A percentile compares a stretch with the other conserved stretches of the same genome.
Evolutionary conservation across 2,329 filamentous ascomycete species (phyloP).

Genomic region (Botrytis galanthina): DNA sequence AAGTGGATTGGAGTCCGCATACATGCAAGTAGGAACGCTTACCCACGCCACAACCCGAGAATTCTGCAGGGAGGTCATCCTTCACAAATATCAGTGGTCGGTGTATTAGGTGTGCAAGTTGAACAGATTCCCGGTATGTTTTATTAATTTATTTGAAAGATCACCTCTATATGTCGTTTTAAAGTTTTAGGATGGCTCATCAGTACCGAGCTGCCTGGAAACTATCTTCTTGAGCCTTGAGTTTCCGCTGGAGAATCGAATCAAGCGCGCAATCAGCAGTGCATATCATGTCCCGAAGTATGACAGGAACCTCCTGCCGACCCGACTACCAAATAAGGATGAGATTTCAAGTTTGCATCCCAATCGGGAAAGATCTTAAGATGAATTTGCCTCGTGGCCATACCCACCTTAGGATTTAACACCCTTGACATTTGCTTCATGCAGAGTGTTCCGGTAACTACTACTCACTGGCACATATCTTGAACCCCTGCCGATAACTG

Average conservation of each 20-base stretch:
- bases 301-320: constrained; percentile 16
- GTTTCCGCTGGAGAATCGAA: constrained; percentile 5
- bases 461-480: constrained; percentile 6
- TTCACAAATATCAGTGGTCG: constrained; percentile 22
- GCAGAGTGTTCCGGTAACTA: constrained; percentile 13
- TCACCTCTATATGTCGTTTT: constrained; percentile 24
- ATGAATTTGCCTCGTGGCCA: constrained; percentile 19
- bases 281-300: constrained; percentile 34
- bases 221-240: background rate
- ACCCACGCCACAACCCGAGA: constrained; percentile 32
- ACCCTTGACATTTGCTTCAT: constrained; percentile 14
- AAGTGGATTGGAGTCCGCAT: constrained; percentile 27
- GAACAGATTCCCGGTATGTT: constrained; percentile 34
- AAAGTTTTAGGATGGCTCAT: constrained; percentile 28
- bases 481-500: constrained; percentile 2
- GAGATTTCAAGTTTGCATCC: constrained; percentile 15
- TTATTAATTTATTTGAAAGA: constrained; percentile 34
- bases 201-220: constrained; percentile 31
- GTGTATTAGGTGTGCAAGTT: constrained; percentile 19
- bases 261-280: constrained; percentile 26
- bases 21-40: constrained; percentile 35
- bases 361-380: constrained; percentile 18
- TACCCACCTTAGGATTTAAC: constrained; percentile 15
- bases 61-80: constrained; percentile 24
- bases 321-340: constrained; percentile 6